Percentiles rank a stretch among this genome's conserved stretches.
These are phyloP conservation scores for Plantago ovata DNA, from an alignment of 257 asterid genomes.

Conservation along the genomic window DNA sequence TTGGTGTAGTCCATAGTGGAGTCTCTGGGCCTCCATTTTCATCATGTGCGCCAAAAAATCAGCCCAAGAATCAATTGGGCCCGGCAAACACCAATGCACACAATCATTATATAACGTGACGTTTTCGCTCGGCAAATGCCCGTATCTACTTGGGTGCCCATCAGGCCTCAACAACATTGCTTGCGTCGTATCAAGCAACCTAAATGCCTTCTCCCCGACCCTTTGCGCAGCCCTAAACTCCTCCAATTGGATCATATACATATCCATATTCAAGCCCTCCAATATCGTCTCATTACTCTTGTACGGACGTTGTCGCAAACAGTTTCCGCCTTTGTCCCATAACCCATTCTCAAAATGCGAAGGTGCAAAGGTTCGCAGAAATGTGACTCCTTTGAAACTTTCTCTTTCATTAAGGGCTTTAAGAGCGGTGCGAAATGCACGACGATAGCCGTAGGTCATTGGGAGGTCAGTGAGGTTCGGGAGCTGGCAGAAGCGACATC, in stretches of 20 bases:
- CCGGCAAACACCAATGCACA: slow-evolving; percentile 45
- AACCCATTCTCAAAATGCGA: slow-evolving; percentile 53
- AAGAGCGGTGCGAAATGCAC: slow-evolving; percentile 42
- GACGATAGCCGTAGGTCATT: slow-evolving; percentile 33
- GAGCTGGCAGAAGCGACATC: slow-evolving; percentile 47
- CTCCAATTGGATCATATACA: slow-evolving; percentile 44
- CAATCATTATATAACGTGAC: slow-evolving; percentile 43
- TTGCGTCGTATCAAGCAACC: slow-evolving; percentile 46
- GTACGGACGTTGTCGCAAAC: slow-evolving; percentile 43
- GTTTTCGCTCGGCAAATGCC: slow-evolving; percentile 58
- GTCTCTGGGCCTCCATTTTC: slow-evolving; percentile 3
- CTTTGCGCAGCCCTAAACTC: slow-evolving; percentile 41
- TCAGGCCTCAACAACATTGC: slow-evolving; percentile 62
- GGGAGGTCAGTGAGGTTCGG: slow-evolving; percentile 34
- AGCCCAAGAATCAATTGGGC: slow-evolving; percentile 15
- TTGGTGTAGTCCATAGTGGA: too few relatives aligned
- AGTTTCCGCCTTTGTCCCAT: slow-evolving; percentile 59
- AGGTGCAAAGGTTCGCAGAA: slow-evolving; percentile 55
- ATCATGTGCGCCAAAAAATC: slow-evolving; percentile 10
- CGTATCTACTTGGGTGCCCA: slow-evolving; percentile 59
- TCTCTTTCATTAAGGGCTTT: slow-evolving; percentile 20
- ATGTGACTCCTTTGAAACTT: slow-evolving; percentile 24
- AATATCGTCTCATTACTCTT: slow-evolving; percentile 35
- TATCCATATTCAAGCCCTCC: slow-evolving; percentile 35
- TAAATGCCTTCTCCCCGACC: slow-evolving; percentile 29